Percentiles rank a stretch among this genome's conserved stretches.
Evolutionary conservation across 306 rosid species (phyloP).

Genomic region (Echinosophora koreensis): DNA sequence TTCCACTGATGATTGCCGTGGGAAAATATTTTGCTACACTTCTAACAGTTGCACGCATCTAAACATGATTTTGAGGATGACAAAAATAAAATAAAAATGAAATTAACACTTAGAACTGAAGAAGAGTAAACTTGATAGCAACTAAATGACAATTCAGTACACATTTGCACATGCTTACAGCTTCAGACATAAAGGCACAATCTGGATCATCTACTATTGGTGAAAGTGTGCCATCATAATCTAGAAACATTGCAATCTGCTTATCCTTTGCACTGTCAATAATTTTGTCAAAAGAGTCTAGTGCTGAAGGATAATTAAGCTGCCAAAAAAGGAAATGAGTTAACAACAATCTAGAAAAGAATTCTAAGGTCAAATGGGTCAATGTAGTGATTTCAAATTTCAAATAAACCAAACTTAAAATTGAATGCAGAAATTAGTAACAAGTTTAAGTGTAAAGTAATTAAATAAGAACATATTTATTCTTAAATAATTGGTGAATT

Average conservation of each 20-base stretch:
- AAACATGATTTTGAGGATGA: slow-evolving; percentile 29
- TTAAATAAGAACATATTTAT: too few relatives aligned
- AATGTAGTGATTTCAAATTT: slow-evolving; percentile 3
- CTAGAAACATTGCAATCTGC: slow-evolving; percentile 84
- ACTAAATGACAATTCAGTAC: too few relatives aligned
- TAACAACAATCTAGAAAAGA: neutral
- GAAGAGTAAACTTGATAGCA: neutral
- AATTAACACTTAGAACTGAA: neutral
- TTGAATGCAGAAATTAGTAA: neutral
- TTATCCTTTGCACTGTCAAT: slow-evolving; percentile 63
- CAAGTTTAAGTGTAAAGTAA: too few relatives aligned
- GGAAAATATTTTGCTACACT: slow-evolving; percentile 73
- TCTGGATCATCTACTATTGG: slow-evolving; percentile 97
- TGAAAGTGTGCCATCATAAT: slow-evolving; percentile 95
- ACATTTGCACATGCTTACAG: slow-evolving; percentile 52
- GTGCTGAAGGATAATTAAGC: slow-evolving; percentile 89
- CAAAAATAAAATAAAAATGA: neutral
- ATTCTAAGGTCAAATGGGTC: neutral
- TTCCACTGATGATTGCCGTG: slow-evolving; percentile 90
- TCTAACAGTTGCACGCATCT: slow-evolving; percentile 86
- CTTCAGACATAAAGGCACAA: slow-evolving; percentile 74
- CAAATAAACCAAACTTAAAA: neutral
- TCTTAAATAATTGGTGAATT: too few relatives aligned
- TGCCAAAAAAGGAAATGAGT: slow-evolving; percentile 42
- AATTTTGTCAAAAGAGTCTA: slow-evolving; percentile 66